Percentiles rank a stretch among this genome's conserved stretches.
Evolutionary conservation across 176 grass and related monocot species (phyloP).

Genomic region (Rhipidocladum racemiflorum): DNA sequence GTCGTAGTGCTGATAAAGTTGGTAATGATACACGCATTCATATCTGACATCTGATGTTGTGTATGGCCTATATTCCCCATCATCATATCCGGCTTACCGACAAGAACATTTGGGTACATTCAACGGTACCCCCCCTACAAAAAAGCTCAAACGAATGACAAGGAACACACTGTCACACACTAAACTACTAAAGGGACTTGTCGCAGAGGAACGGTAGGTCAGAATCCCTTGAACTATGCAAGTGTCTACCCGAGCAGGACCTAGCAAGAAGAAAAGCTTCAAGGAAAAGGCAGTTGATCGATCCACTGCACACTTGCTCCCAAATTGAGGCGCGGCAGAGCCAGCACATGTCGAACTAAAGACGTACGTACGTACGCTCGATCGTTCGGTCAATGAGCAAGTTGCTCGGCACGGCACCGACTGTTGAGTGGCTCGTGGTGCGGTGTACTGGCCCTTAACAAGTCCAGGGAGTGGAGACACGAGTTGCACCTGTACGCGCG

Average conservation of each 20-base stretch:
- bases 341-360: constrained; percentile 1
- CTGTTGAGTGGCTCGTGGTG: background rate
- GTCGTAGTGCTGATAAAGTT: constrained; percentile 22
- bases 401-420: constrained; percentile 10
- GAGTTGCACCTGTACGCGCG: background rate
- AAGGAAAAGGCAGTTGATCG: background rate
- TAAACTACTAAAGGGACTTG: constrained; percentile 8
- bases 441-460: background rate
- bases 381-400: background rate
- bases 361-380: background rate
- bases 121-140: constrained; percentile 29
- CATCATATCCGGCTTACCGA: constrained; percentile 39
- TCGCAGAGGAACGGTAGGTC: constrained; percentile 32
- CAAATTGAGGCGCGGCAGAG: background rate
- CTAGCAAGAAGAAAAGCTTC: background rate
- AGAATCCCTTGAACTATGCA: constrained; percentile 45
- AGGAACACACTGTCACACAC: constrained; percentile 39
- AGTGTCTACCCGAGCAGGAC: constrained; percentile 45
- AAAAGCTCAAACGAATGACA: constrained; percentile 32
- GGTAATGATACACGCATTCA: background rate
- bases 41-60: background rate
- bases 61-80: constrained; percentile 5
- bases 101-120: constrained; percentile 47
- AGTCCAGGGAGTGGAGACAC: background rate
- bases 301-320: constrained; percentile 10